A percentile compares a stretch with the other conserved stretches of the same genome.
Evolutionary conservation across 768 basidiomycete species (phyloP).

Genomic region (Chalciporus piperatus): DNA sequence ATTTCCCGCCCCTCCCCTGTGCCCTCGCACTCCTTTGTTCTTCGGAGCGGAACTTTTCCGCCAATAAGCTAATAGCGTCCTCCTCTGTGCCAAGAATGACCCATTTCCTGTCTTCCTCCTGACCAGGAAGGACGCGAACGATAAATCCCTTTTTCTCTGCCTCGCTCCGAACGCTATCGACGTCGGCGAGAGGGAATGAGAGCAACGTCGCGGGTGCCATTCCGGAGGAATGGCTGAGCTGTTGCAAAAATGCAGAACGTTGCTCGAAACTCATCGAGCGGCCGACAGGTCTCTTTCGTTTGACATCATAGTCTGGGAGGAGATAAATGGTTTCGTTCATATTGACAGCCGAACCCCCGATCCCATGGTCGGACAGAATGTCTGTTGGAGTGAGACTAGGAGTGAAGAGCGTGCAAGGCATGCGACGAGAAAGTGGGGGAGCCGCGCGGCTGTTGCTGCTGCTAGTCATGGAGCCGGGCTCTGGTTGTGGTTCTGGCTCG

Average conservation of each 20-base stretch:
- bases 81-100: slow-evolving; percentile 54
- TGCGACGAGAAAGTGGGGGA: slow-evolving; percentile 33
- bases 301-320: slow-evolving; percentile 12
- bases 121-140: slow-evolving; percentile 37
- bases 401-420: slow-evolving; percentile 57
- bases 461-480: background rate
- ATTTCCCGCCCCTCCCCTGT: slow-evolving; percentile 26
- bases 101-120: slow-evolving; percentile 36
- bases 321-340: slow-evolving; percentile 29
- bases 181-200: slow-evolving; percentile 44
- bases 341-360: slow-evolving; percentile 20
- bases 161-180: slow-evolving; percentile 37
- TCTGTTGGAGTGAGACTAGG: slow-evolving; percentile 35
- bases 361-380: slow-evolving; percentile 33
- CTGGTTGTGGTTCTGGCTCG: background rate
- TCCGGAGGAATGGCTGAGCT: slow-evolving; percentile 36
- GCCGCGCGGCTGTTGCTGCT: background rate
- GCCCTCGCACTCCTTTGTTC: slow-evolving; percentile 21
- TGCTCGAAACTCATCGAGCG: slow-evolving; percentile 53
- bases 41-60: slow-evolving; percentile 29
- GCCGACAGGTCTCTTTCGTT: slow-evolving; percentile 31
- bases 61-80: slow-evolving; percentile 39
- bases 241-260: slow-evolving; percentile 48
- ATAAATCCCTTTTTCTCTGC: slow-evolving; percentile 45
- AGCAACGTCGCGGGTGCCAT: slow-evolving; percentile 47